Percentiles rank a stretch among this genome's conserved stretches.
Evolutionary conservation across 2,329 filamentous ascomycete genomes (phyloP).

Genomic region (Fusarium secorum): DNA sequence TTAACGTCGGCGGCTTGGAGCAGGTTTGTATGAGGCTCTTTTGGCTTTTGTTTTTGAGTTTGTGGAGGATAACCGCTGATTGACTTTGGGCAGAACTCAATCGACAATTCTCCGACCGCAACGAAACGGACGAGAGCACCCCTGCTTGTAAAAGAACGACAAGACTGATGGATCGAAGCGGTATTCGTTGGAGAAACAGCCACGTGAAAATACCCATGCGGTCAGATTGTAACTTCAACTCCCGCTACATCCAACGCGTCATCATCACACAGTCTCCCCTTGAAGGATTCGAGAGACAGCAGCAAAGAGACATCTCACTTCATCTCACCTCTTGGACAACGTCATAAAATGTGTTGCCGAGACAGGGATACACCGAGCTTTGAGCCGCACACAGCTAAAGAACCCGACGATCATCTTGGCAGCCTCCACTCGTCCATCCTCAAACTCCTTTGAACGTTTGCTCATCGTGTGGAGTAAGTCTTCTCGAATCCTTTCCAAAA

Average conservation of each 20-base stretch:
- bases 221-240: not conserved
- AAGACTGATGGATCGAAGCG: accelerated
- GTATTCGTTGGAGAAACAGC: too few species aligned
- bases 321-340: constrained; percentile 22
- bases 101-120: not conserved
- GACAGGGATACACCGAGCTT: constrained; percentile 27
- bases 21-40: not conserved
- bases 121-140: accelerated
- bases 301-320: not conserved
- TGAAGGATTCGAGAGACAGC: constrained; percentile 1
- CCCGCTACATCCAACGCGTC: constrained; percentile 2
- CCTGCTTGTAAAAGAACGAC: not conserved
- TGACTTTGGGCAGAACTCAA: not conserved
- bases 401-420: constrained; percentile 36
- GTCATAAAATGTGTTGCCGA: constrained; percentile 27
- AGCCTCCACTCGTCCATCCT: constrained; percentile 24
- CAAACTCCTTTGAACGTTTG: not conserved
- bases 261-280: not conserved
- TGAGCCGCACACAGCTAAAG: constrained; percentile 19
- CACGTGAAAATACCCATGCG: not conserved
- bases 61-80: not conserved
- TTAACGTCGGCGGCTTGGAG: not conserved
- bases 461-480: not conserved
- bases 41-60: not conserved
- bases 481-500: not conserved